Base-by-base conservation (phyloP, 164 flowering plant genomes). In the Nelumbo lutea region DNA sequence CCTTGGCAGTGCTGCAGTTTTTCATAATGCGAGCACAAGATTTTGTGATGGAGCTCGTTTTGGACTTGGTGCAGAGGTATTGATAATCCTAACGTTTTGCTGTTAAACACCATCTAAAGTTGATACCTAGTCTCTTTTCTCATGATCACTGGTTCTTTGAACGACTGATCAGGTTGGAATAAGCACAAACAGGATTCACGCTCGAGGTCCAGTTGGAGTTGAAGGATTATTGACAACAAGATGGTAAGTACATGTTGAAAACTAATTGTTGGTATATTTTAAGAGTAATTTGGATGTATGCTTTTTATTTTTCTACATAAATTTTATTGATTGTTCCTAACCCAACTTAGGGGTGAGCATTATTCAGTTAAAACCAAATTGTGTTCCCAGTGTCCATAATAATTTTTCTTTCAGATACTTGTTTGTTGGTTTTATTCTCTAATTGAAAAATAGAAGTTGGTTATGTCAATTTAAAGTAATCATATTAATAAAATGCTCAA, bases 61-160 rank as follows among this genome's bases (percentile, higher is more conserved):
- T 81, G 99, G 97, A 50, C 83, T 96, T 9, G 99, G 98, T 43
- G 99, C 99, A 9, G 99, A 96, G 99, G 99, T 89, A 85, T 60
- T 44, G n/a, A 47, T 57, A 48, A 61, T 48, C 51, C 14, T 55
- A 10, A 3, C 50, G 38, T 11, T 27, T 59, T 11, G 48, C 5
- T 41, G 14, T 51, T 64, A 42, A 15, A 27, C 39, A 46, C 67
- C 51, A 48, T 51, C 41, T 56, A 6, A 43, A 11, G 9, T 57
- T 5, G 53, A 27, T 27, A 27, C 53, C 10, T 7, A 56, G 59
- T 73, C 8, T 62, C 0, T 58, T 61, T 27, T 70, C 66, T 63
- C 38, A 8, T 68, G 38, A 40, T 65, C 60, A 50, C 68, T 73
- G 46, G 6, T 68, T 52, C 11, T 61, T 58, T 67, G 53, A 48